A percentile compares a stretch with the other conserved stretches of the same genome.
phyloP scores from a whole-genome alignment of 257 asterid genomes.

The Solanum piurae region DNA sequence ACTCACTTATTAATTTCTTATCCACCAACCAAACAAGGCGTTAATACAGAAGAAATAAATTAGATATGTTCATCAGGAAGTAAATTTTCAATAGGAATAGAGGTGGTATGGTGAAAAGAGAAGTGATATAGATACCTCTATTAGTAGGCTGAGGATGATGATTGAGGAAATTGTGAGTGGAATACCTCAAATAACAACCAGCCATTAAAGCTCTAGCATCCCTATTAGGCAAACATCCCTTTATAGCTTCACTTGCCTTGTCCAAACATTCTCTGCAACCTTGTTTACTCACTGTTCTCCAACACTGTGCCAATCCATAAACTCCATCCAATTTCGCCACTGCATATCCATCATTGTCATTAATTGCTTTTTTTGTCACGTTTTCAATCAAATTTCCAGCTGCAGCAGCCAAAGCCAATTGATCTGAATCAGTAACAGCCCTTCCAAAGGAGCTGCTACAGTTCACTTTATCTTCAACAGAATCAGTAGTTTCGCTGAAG shows the following conservation, averaged over 20 bases:
- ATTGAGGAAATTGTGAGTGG: constrained; percentile 45
- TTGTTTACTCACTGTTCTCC: constrained; percentile 49
- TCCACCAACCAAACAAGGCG: neutral
- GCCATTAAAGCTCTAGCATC: constrained; percentile 78
- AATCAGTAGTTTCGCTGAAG: constrained; percentile 36
- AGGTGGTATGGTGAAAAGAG: neutral
- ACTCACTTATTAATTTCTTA: neutral
- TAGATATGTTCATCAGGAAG: neutral
- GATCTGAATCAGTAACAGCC: neutral
- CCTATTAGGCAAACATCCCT: constrained; percentile 43
- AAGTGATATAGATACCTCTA: neutral
- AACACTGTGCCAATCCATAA: constrained; percentile 80
- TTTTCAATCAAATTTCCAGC: constrained; percentile 37
- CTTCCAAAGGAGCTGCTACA: constrained; percentile 33
- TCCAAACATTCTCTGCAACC: constrained; percentile 70
- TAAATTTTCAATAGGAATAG: neutral
- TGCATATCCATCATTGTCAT: constrained; percentile 25
- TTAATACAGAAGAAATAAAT: neutral
- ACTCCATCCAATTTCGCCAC: constrained; percentile 38
- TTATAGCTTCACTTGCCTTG: constrained; percentile 41
- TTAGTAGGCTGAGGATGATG: constrained; percentile 13
- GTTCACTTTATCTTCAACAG: constrained; percentile 23
- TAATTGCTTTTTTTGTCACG: constrained; percentile 31
- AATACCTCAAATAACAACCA: constrained; percentile 77
- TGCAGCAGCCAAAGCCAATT: constrained; percentile 7